Base-by-base conservation (phyloP, 139 green algal genomes). In the Picochlorum sp. region DNA sequence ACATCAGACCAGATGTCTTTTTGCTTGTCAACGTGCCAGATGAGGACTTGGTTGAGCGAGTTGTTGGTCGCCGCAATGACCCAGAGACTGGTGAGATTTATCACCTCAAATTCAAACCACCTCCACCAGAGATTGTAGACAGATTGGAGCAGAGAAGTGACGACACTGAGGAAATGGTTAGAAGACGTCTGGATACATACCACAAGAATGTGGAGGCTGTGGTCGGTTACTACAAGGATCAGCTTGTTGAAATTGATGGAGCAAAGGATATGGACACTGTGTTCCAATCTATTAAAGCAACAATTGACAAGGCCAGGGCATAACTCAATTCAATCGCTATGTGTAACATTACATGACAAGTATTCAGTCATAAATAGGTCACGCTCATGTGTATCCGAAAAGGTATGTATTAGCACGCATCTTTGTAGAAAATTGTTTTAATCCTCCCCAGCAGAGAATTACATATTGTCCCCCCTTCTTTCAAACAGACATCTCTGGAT, bases 11-110 rank as follows among this genome's bases (percentile, higher is more conserved):
- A 2, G 90, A 99, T 56, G 45, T 96, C 3, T 98, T 99, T 77
- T 71, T 99, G 21, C 79, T 98, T 6, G 87, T 98, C 34, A 78
- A 92, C 26, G 94, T 99, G 11, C 90, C 92, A 23, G 86, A 97
- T 60, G 84, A 95, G 49, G 65, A 91, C 21, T 75, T 99, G 10
- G 74, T 99, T 10, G 94, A 98, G 56, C 82, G 94, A 23, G 91
- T 99, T 30, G 83, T 91, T 30, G 94, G 94, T 8, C 84, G 94
- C 15, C 78, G 94, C 18, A 62, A 86, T 65, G 94, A 99, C 78
- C 94, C 94, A 1, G 82, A 85, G 57, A 97, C 94, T 9, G 90
- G 90, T 41, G 83, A 88, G 26, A 96, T 98, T 66, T 97, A 97
- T 72, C 85, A 92, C 72, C 65, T 90, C 7, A 95, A 80, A 50